Evolutionary conservation across 345 rosid genomes (phyloP), one percentile per base, ranked within the genome.

Genomic region (Brassica rapa): DNA sequence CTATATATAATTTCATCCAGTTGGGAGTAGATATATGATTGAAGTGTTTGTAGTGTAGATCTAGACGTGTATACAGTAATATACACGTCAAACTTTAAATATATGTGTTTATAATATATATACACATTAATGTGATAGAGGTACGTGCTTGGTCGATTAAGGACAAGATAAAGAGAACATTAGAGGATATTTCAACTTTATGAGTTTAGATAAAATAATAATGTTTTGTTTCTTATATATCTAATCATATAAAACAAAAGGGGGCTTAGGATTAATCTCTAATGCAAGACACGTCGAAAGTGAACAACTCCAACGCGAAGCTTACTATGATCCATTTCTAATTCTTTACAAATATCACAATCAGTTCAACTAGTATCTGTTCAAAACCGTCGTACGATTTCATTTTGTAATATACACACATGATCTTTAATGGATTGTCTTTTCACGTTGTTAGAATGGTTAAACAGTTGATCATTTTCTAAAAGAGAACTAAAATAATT

Each of bases 221-320:
- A 53, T 53, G 9, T 53, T 15, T 53, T 8, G 64, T 5, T 59
- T 21, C 2, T 14, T 51, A 25, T 63, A 62, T 49, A 23, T 70
- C 3, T 61, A 49, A 53, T 51, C 66, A 57, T 12, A 15, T 6
- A 16, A 51, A 51, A 51, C 21, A 46, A 46, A 43, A 49, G 1
- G 6, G 56, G 56, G 19, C 12, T 79, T 78, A 66, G 53, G 65
- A 59, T 68, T 80, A 65, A 68, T 74, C 46, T 63, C 63, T 80
- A 65, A 68, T 74, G 82, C 79, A 80, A 80, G 39, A 74, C 82
- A 80, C 82, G 79, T 80, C 82, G 66, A 80, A 80, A 80, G 79
- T 69, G 71, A 35, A 55, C 39, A 68, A 62, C 61, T 74, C 82
- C 82, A 74, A 80, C 82, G 14, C 78, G 74, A 33, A 79, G 75